A percentile compares a stretch with the other conserved stretches of the same genome.
Conservation (phyloP, 2,329 filamentous ascomycete genomes). For the Colletotrichum truncatum region DNA sequence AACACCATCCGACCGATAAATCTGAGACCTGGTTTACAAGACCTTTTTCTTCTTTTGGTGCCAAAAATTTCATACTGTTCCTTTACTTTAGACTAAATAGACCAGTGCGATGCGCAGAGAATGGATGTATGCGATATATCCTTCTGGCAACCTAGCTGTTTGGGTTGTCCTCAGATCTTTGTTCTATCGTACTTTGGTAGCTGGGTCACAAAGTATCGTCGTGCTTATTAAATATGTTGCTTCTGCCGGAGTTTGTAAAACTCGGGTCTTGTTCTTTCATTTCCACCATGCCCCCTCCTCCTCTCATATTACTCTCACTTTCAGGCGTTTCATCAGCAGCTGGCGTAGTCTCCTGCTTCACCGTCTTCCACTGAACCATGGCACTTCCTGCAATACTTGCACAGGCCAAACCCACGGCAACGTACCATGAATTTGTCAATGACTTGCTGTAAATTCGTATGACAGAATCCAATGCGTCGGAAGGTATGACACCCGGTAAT, state of each 20-base stretch:
- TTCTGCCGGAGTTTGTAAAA: background rate
- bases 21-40: too few relatives aligned
- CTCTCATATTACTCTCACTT: background rate
- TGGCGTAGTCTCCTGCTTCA: background rate
- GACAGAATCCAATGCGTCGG: background rate
- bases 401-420: background rate
- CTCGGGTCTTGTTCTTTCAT: slow-evolving; percentile 12
- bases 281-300: background rate
- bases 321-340: background rate
- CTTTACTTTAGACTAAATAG: too few relatives aligned
- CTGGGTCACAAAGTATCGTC: slow-evolving; percentile 1
- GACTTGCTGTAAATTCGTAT: slow-evolving; percentile 6
- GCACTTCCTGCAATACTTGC: slow-evolving; percentile 7
- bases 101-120: too few relatives aligned
- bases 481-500: background rate
- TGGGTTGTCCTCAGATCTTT: background rate
- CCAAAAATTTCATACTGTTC: too few relatives aligned
- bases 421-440: slow-evolving; percentile 12
- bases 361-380: slow-evolving; percentile 10
- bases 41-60: too few relatives aligned
- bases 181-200: background rate
- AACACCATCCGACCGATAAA: too few relatives aligned
- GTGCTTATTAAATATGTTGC: background rate
- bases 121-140: too few relatives aligned
- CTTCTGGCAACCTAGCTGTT: too few relatives aligned